Conservation (phyloP, 306 rosid genomes). For the Vigna hirtella region DNA sequence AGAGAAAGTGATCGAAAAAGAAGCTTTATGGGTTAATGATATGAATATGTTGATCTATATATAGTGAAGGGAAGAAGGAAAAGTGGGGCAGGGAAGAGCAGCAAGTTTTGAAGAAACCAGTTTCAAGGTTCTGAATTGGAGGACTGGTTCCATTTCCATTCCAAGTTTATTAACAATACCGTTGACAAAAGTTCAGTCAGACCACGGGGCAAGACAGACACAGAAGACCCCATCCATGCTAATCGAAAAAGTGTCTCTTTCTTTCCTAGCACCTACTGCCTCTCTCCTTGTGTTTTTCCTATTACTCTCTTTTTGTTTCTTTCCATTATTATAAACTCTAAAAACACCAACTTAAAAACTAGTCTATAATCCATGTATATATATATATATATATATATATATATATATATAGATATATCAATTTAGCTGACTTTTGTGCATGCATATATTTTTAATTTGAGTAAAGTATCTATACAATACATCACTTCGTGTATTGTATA, state of each 20-base stretch:
- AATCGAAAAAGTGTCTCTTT: slow-evolving; percentile 44
- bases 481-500: neutral
- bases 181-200: slow-evolving; percentile 67
- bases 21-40: slow-evolving; percentile 17
- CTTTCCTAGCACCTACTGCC: slow-evolving; percentile 38
- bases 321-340: neutral
- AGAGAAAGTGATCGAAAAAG: neutral
- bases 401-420: neutral
- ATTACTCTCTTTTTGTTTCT: neutral
- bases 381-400: neutral
- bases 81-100: slow-evolving; percentile 39
- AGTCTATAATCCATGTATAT: neutral
- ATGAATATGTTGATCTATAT: slow-evolving; percentile 26
- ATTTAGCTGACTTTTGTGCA: slow-evolving; percentile 52
- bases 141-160: slow-evolving; percentile 40
- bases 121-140: slow-evolving; percentile 44
- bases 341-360: neutral
- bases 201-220: slow-evolving; percentile 41
- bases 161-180: slow-evolving; percentile 39
- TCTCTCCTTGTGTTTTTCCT: slow-evolving; percentile 12
- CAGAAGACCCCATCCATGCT: slow-evolving; percentile 22
- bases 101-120: slow-evolving; percentile 59
- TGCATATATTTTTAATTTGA: slow-evolving; percentile 30
- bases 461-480: neutral
- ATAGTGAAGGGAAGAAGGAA: slow-evolving; percentile 42